Evolutionary conservation across 2,329 filamentous ascomycete genomes (phyloP).

Genomic region (Phyllosticta paracitricarpa): DNA sequence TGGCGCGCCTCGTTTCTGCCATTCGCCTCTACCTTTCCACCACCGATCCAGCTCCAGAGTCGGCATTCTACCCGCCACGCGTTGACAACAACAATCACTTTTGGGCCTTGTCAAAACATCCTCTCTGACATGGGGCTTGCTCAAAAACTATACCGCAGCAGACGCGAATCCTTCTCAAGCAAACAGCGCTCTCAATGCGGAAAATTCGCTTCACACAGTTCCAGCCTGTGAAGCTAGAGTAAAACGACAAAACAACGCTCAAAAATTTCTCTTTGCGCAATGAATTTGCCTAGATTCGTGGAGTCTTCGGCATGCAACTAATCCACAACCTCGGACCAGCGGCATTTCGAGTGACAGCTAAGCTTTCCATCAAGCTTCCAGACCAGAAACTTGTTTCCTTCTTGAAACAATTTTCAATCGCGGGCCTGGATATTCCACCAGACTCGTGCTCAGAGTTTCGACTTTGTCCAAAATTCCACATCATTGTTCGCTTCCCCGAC

Average conservation of each 20-base stretch:
- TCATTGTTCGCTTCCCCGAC: conserved; percentile 19
- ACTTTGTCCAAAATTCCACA: conserved; percentile 20
- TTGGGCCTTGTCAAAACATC: not conserved
- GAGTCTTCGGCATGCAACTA: not conserved
- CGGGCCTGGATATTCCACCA: not conserved
- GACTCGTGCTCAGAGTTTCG: conserved; percentile 20
- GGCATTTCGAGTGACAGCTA: not conserved
- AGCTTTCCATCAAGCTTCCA: not conserved
- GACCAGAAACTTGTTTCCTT: not conserved
- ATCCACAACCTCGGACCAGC: not conserved
- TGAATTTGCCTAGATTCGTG: not conserved
- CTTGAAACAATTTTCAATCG: not conserved
- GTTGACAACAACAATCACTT: not conserved
- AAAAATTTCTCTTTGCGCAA: not conserved
- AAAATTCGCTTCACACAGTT: no score
- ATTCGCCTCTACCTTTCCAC: not conserved
- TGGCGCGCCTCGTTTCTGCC: not conserved
- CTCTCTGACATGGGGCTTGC: not conserved
- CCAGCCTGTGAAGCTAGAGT: not conserved
- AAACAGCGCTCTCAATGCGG: no score
- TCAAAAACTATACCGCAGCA: no score
- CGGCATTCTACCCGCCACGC: not conserved
- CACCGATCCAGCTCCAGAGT: not conserved
- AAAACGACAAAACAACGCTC: not conserved
- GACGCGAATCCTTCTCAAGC: no score